A percentile compares a stretch with the other conserved stretches of the same genome.
Evolutionary conservation across 345 rosid genomes (phyloP).

Genomic region (Hibiscus syriacus): DNA sequence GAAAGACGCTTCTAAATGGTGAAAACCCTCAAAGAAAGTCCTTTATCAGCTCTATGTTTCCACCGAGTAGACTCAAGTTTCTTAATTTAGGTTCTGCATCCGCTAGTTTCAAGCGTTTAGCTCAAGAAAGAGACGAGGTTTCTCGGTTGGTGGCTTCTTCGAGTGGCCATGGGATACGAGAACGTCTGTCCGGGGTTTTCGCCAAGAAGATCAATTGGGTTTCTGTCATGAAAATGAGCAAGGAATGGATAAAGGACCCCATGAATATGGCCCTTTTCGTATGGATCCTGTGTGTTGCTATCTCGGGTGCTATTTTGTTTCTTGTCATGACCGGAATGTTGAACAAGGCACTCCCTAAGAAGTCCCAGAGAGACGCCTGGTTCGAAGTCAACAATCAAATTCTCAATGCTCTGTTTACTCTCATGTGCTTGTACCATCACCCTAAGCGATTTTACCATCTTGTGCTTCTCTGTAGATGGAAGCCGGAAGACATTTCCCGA

Average conservation of each 20-base stretch:
- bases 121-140: slow-evolving; percentile 52
- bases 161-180: slow-evolving; percentile 40
- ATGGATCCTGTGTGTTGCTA: slow-evolving; percentile 68
- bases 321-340: slow-evolving; percentile 97
- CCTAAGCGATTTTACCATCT: slow-evolving; percentile 86
- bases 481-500: slow-evolving; percentile 43
- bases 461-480: slow-evolving; percentile 78
- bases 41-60: slow-evolving; percentile 13
- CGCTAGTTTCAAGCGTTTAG: slow-evolving; percentile 53
- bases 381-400: slow-evolving; percentile 93
- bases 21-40: slow-evolving; percentile 26
- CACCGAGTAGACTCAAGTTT: slow-evolving; percentile 34
- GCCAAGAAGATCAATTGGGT: slow-evolving; percentile 61
- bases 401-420: slow-evolving; percentile 82
- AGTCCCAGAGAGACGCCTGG: slow-evolving; percentile 74
- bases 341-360: slow-evolving; percentile 52
- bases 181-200: slow-evolving; percentile 48
- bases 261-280: slow-evolving; percentile 74
- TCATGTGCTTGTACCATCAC: slow-evolving; percentile 89
- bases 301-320: slow-evolving; percentile 90
- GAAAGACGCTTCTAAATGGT: slow-evolving; percentile 32
- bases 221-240: slow-evolving; percentile 43
- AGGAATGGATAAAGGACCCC: slow-evolving; percentile 69
- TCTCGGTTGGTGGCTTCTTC: slow-evolving; percentile 56
- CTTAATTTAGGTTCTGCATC: slow-evolving; percentile 66